phyloP scores from a whole-genome alignment of 2,329 filamentous ascomycete species.

The Microascus cirrosus region DNA sequence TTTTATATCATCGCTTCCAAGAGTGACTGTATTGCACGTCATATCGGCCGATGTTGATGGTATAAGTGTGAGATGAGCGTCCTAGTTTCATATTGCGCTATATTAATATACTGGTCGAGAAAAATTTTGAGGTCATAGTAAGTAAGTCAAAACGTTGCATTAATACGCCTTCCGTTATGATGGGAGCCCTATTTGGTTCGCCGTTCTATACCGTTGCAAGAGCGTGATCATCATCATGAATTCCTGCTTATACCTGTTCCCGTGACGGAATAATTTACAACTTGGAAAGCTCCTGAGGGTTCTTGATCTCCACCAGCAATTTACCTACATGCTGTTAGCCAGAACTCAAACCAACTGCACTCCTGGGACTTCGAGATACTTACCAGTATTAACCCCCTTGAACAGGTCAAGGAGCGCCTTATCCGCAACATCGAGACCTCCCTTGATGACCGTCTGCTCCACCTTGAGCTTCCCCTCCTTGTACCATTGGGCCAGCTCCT shows the following conservation, averaged over 20 bases:
- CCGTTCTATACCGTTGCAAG: too few relatives aligned
- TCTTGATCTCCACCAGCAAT: constrained; percentile 4
- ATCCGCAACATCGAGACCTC: constrained; percentile 55
- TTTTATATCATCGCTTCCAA: too few relatives aligned
- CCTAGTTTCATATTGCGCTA: too few relatives aligned
- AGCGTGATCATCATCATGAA: background rate
- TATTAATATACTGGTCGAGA: too few relatives aligned
- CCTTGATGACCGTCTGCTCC: constrained; percentile 59
- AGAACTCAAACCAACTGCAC: background rate
- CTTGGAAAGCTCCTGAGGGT: constrained; percentile 3
- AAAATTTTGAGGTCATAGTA: too few relatives aligned
- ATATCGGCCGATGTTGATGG: too few relatives aligned
- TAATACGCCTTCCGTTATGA: too few relatives aligned
- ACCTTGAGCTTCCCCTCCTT: constrained; percentile 60
- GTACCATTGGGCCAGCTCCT: constrained; percentile 57
- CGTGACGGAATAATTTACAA: background rate
- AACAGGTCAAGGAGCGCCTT: constrained; percentile 53
- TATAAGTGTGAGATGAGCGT: too few relatives aligned
- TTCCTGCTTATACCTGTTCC: background rate
- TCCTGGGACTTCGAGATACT: constrained; percentile 19
- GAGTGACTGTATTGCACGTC: too few relatives aligned
- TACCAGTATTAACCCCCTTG: constrained; percentile 59
- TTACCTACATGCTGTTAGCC: background rate
- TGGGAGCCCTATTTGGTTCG: too few relatives aligned
- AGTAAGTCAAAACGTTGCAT: too few relatives aligned